Conservation (phyloP, 306 rosid genomes). For the Trifolium subterraneum region DNA sequence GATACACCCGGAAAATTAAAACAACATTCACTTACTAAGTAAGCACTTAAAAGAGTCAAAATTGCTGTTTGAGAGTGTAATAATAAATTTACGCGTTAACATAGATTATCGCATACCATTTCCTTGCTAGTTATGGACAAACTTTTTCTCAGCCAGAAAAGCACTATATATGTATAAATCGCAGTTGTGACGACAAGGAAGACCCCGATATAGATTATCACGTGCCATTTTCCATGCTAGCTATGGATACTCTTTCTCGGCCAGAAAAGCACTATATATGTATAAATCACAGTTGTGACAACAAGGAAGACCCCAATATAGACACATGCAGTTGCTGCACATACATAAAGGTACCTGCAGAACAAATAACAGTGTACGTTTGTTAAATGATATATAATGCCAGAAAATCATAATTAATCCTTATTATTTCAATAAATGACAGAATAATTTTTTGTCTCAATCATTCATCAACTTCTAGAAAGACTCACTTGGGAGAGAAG, state of each 20-base stretch:
- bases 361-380: conserved; percentile 29
- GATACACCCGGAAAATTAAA: not conserved
- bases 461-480: conserved; percentile 33
- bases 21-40: conserved; percentile 7
- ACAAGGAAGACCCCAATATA: conserved; percentile 65
- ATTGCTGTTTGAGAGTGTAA: conserved; percentile 21
- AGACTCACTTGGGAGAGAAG: conserved; percentile 92
- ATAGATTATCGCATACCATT: conserved; percentile 32
- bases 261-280: conserved; percentile 59
- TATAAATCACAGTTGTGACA: conserved; percentile 63
- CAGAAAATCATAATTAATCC: conserved; percentile 18
- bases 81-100: conserved; percentile 21
- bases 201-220: conserved; percentile 66
- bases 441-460: conserved; percentile 16
- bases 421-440: conserved; percentile 18
- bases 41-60: conserved; percentile 26
- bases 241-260: conserved; percentile 48
- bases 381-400: conserved; percentile 26
- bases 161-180: conserved; percentile 61
- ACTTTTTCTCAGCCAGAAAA: conserved; percentile 52
- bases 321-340: conserved; percentile 71
- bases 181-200: conserved; percentile 65
- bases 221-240: conserved; percentile 50
- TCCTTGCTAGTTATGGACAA: conserved; percentile 39
- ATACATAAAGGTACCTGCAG: conserved; percentile 79